Percentiles rank a stretch among this genome's conserved stretches.
phyloP scores from a whole-genome alignment of 192 early-diverging fungal genomes.

The Coemansia asiatica region DNA sequence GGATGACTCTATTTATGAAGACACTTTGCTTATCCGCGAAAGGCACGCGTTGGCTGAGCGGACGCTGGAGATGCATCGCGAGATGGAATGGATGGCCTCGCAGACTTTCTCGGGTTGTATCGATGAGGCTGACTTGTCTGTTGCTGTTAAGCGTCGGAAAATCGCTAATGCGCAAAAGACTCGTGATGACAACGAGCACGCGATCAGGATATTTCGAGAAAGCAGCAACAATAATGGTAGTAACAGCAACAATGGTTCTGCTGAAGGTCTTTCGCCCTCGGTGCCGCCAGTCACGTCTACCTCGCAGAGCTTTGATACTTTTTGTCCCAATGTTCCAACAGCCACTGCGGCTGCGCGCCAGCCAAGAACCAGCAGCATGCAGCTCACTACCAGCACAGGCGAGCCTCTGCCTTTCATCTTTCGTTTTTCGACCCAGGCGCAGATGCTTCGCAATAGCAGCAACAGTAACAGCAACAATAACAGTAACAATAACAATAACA shows the following conservation, averaged over 20 bases:
- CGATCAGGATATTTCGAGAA: background rate
- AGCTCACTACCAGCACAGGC: conserved; percentile 3
- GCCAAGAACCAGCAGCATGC: background rate
- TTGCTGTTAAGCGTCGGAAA: conserved; percentile 18
- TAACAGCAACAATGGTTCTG: background rate
- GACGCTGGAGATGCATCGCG: conserved; percentile 10
- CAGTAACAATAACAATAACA: too few relatives aligned
- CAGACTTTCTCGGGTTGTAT: conserved; percentile 20
- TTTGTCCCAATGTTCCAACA: background rate
- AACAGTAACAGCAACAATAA: too few relatives aligned
- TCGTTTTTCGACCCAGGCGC: conserved; percentile 18
- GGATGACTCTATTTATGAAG: conserved; percentile 42
- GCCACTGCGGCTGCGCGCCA: background rate
- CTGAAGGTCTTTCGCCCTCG: background rate
- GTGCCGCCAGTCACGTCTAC: background rate
- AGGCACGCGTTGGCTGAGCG: conserved; percentile 9
- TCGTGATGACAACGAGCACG: background rate
- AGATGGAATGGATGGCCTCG: background rate
- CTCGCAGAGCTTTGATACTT: background rate
- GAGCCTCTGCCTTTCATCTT: conserved; percentile 16
- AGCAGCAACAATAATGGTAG: background rate
- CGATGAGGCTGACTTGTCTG: conserved; percentile 19
- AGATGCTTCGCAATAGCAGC: background rate
- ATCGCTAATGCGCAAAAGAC: background rate
- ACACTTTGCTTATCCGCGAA: conserved; percentile 29